Evolutionary conservation across 495 filamentous ascomycete species (phyloP).

Genomic region (Neurospora hispaniola): DNA sequence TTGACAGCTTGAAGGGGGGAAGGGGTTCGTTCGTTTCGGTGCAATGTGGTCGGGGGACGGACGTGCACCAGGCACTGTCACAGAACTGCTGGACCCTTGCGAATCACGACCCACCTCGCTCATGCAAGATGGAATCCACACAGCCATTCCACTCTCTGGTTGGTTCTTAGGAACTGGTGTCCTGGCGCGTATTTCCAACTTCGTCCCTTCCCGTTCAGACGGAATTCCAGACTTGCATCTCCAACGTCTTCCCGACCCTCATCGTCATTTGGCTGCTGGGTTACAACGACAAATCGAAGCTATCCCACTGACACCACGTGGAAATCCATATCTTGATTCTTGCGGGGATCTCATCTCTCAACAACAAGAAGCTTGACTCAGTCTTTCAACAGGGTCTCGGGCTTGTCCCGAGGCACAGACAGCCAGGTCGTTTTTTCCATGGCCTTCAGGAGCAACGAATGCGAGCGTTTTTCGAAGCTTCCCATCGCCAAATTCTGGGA

Average conservation of each 20-base stretch:
- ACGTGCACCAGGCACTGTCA: constrained; percentile 11
- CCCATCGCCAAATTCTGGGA: background rate
- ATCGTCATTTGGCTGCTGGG: background rate
- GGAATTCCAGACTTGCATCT: background rate
- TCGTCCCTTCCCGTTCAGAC: constrained; percentile 2
- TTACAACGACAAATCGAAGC: background rate
- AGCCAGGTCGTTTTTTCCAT: background rate
- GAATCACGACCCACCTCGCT: constrained; percentile 26
- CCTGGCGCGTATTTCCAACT: constrained; percentile 34
- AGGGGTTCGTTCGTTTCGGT: constrained; percentile 18
- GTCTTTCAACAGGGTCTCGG: background rate
- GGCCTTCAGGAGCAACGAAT: background rate
- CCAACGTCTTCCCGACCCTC: background rate
- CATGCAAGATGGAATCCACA: constrained; percentile 35
- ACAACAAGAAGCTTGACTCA: background rate
- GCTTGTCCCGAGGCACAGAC: background rate
- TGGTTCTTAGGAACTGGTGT: constrained; percentile 30
- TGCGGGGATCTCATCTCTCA: background rate
- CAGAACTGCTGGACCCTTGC: constrained; percentile 26
- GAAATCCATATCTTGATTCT: background rate
- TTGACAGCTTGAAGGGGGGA: background rate
- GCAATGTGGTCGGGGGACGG: constrained; percentile 13
- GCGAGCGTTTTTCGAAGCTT: background rate
- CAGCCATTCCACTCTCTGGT: constrained; percentile 22
- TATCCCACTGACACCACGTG: background rate